phyloP scores from a whole-genome alignment of 768 basidiomycete genomes.

The Coprinellus aureogranulatus region DNA sequence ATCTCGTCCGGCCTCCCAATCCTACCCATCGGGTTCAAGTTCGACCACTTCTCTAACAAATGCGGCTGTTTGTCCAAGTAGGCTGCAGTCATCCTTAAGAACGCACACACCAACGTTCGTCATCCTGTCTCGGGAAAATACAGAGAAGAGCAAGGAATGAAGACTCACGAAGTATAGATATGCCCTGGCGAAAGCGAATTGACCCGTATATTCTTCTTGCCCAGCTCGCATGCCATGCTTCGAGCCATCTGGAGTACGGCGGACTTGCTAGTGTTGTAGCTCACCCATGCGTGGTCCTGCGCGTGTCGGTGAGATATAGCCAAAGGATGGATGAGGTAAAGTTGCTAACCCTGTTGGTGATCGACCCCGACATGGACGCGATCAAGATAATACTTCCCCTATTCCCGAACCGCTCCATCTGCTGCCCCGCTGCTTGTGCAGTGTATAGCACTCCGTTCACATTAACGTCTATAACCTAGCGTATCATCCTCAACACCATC shows the following conservation, averaged over 20 bases:
- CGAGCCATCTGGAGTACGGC: slow-evolving; percentile 79
- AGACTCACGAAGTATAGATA: slow-evolving; percentile 62
- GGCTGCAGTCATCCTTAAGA: slow-evolving; percentile 67
- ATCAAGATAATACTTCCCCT: slow-evolving; percentile 64
- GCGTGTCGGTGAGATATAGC: background rate
- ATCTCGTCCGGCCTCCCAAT: slow-evolving; percentile 72
- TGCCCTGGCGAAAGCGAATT: slow-evolving; percentile 77
- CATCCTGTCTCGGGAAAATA: background rate
- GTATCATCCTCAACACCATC: background rate
- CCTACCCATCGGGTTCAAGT: slow-evolving; percentile 65
- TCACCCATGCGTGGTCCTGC: slow-evolving; percentile 72
- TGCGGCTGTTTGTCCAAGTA: slow-evolving; percentile 65
- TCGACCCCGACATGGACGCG: slow-evolving; percentile 66
- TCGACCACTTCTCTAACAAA: slow-evolving; percentile 64
- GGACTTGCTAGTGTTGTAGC: slow-evolving; percentile 76
- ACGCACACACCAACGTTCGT: background rate
- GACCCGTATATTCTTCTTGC: slow-evolving; percentile 61
- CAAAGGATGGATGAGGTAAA: background rate
- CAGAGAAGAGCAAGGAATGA: background rate
- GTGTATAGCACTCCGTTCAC: slow-evolving; percentile 61
- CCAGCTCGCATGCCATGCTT: slow-evolving; percentile 81
- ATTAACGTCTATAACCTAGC: slow-evolving; percentile 67
- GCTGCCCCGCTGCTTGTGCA: slow-evolving; percentile 62
- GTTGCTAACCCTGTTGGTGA: slow-evolving; percentile 62
- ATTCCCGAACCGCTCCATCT: slow-evolving; percentile 54